Evolutionary conservation across 1,284 basidiomycete genomes (phyloP).

Genomic region (Schizopora paradoxa): DNA sequence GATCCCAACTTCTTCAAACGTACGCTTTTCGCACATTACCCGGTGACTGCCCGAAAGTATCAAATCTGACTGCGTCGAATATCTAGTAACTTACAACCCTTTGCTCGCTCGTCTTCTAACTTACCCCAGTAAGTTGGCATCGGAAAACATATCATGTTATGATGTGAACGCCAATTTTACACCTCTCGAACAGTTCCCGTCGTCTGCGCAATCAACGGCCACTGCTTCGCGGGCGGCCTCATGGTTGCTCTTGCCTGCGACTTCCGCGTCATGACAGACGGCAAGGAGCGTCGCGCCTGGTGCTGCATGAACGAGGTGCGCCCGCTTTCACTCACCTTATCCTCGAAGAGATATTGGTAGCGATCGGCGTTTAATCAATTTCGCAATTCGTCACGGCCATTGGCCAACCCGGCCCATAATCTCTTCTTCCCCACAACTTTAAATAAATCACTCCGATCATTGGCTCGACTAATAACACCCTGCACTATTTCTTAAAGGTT

Average conservation of each 20-base stretch:
- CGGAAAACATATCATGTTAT: neutral
- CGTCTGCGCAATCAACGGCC: constrained; percentile 87
- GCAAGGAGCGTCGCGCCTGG: constrained; percentile 73
- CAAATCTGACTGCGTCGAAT: constrained; percentile 7
- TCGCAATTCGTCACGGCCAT: constrained; percentile 18
- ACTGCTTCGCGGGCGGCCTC: constrained; percentile 85
- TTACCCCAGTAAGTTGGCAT: constrained; percentile 56
- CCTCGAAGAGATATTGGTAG: neutral
- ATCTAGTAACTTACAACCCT: constrained; percentile 49
- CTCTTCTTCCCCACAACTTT: constrained; percentile 20
- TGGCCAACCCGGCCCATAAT: too few species aligned
- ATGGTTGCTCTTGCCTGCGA: constrained; percentile 81
- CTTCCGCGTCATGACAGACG: constrained; percentile 86
- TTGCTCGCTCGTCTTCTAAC: constrained; percentile 50
- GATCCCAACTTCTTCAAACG: constrained; percentile 74
- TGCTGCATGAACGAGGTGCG: constrained; percentile 93
- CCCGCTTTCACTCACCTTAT: constrained; percentile 17
- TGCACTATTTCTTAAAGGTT: constrained; percentile 42
- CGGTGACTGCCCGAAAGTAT: constrained; percentile 31
- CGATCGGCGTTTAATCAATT: neutral
- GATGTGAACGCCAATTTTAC: neutral
- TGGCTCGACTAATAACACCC: neutral
- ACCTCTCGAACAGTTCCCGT: constrained; percentile 54
- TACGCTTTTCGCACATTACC: constrained; percentile 39
- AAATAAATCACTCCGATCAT: neutral